Base-by-base conservation (phyloP, 1,139 yeast genomes). In the Candida sp. region DNA sequence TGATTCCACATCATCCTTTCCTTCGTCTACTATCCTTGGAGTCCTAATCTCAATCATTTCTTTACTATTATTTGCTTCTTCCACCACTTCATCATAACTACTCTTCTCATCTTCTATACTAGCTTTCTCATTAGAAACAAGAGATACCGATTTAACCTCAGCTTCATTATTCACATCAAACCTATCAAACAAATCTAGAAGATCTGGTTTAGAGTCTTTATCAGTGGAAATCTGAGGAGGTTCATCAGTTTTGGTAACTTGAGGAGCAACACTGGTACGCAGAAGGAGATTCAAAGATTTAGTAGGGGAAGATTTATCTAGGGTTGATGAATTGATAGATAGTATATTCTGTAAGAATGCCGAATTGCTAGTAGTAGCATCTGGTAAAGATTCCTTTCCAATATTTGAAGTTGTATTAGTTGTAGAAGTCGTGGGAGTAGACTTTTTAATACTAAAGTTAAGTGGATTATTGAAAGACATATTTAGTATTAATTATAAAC, bases 341-440 rank as follows among this genome's bases (percentile, higher is more conserved):
- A 37, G 34, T 21, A 56, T 55, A 25, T 48, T 56, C 40, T 51
- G 63, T 9, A 60, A 47, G 34, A 58, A 55, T 5, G 61, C 60
- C 6, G 58, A 49, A 36, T 51, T 52, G 21, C 54, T 33, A 8
- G 40, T 22, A 4, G 47, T 23, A 15, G 43, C 11, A 30, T n/a
- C n/a, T n/a, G n/a, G n/a, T n/a, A n/a, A n/a, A n/a, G n/a, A n/a
- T n/a, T n/a, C n/a, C n/a, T n/a, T n/a, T n/a, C n/a, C 22, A 21
- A 5, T 15, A 6, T n/a, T n/a, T n/a, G n/a, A 63, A 0, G 59
- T 55, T 2, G 68, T 58, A 45, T 68, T 70, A 21, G 68, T 63
- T 11, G 76, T 70, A 22, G 76, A 70, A 2, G 77, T 73, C 3
- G 78, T 73, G n/a, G 78, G 68, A 2, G 68, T 60, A 5, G 77